Evolutionary conservation across 2,329 filamentous ascomycete genomes (phyloP).

Genomic region (Neofusicoccum umdonicola): DNA sequence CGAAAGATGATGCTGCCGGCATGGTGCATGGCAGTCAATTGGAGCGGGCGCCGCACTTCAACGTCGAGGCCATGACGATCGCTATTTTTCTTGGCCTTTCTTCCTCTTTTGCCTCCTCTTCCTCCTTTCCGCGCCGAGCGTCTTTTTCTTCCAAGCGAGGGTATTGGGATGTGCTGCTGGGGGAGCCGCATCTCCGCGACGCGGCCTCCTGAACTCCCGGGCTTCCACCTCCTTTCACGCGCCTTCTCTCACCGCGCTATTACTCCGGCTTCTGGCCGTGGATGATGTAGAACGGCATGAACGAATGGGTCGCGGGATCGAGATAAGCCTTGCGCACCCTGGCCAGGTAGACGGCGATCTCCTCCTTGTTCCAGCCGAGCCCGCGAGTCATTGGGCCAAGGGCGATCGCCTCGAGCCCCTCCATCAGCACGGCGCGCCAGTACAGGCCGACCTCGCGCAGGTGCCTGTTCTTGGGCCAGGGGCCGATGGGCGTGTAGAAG

Average conservation of each 20-base stretch:
- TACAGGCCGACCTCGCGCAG: constrained; percentile 23
- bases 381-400: constrained; percentile 23
- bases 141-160: too few relatives aligned
- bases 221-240: neutral
- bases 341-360: constrained; percentile 19
- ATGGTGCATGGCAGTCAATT: too few relatives aligned
- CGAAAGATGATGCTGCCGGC: too few relatives aligned
- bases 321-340: constrained; percentile 18
- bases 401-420: constrained; percentile 23
- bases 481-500: constrained; percentile 55
- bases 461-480: constrained; percentile 49
- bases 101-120: too few relatives aligned
- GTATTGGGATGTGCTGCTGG: too few relatives aligned
- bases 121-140: too few relatives aligned
- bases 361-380: constrained; percentile 20
- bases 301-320: constrained; percentile 43
- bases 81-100: too few relatives aligned
- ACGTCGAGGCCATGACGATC: too few relatives aligned
- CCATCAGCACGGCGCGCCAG: constrained; percentile 22
- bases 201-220: neutral
- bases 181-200: too few relatives aligned
- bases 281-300: constrained; percentile 57
- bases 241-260: neutral
- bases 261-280: constrained; percentile 53
- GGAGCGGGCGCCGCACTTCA: too few relatives aligned